A percentile compares a stretch with the other conserved stretches of the same genome.
These are phyloP conservation scores for Aureobasidium sp. DNA, from an alignment of 2,329 filamentous ascomycete species.

Conservation along the genomic window DNA sequence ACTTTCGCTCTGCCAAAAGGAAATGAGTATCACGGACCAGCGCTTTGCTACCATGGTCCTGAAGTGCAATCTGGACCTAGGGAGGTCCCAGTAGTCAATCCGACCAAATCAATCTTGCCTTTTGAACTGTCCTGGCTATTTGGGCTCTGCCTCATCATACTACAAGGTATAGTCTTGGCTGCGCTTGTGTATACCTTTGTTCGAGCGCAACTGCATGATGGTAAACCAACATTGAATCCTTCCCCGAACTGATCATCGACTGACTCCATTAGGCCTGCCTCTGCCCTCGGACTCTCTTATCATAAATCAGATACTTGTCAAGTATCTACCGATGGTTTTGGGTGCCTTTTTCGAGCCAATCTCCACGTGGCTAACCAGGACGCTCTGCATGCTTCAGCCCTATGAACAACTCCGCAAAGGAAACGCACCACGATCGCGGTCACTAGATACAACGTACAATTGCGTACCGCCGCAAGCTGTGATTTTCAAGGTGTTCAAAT, in stretches of 20 bases:
- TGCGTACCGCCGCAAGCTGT: constrained; percentile 63
- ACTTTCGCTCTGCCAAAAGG: background rate
- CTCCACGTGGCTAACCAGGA: constrained; percentile 61
- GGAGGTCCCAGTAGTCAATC: background rate
- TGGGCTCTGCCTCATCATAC: background rate
- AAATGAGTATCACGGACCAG: background rate
- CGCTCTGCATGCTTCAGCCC: constrained; percentile 61
- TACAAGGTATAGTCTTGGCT: background rate
- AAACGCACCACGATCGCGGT: constrained; percentile 34
- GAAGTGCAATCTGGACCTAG: background rate
- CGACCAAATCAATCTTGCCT: background rate
- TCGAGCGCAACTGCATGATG: background rate
- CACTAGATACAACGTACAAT: constrained; percentile 55
- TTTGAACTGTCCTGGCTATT: constrained; percentile 3
- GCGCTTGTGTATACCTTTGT: background rate
- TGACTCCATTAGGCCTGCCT: constrained; percentile 35
- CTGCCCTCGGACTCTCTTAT: constrained; percentile 40
- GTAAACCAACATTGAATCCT: background rate
- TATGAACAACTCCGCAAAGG: constrained; percentile 56
- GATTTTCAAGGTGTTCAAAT: constrained; percentile 49
- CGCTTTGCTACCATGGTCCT: background rate
- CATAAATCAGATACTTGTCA: constrained; percentile 46
- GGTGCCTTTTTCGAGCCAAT: constrained; percentile 64
- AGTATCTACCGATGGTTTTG: constrained; percentile 61
- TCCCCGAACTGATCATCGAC: background rate